Evolutionary conservation across 2,329 filamentous ascomycete species (phyloP), one percentile per base, ranked within the genome.

Genomic region (Diaporthe sp.): DNA sequence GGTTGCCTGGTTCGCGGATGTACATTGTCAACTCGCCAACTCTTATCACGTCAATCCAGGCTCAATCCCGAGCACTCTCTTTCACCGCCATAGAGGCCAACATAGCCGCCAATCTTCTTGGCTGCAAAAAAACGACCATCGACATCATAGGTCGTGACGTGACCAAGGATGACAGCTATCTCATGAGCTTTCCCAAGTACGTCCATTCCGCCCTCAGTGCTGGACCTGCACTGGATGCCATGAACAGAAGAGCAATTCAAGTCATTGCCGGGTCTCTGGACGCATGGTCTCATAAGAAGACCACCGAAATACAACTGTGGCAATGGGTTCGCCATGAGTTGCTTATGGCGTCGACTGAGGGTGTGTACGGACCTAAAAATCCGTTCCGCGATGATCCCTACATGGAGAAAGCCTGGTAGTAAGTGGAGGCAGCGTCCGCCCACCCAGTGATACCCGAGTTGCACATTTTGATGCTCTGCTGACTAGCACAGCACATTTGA

Each of bases 331-430:
- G 60, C 46, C 70, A 75, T 10, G 58, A 73, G 42, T 39, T 75
- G 10, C 44, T 73, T 0, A 7, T 75, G 53, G 74, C 74, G 4
- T 57, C 74, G 3, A 73, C 74, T 10, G 74, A 75, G 31, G 51
- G 68, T 13, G 49, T 75, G 2, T 75, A 75, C n/a, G 74, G 74
- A 12, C 74, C 74, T 5, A 55, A 75, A 3, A 75, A 75, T 15
- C 68, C 74, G 3, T 68, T 75, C 2, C 74, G 74, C 2, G 28
- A 28, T 28, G 28, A 28, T 28, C 28, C 28, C 28, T 51, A 9
- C 9, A 58, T 75, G 49, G 46, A 60, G 53, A 12, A 68, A 42
- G 62, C 71, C 8, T 74, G 65, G 71, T 67, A 71, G 71, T 76
- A 49, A 74, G 62, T n/a, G n/a, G n/a, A n/a, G n/a, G n/a, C n/a